Conservation (phyloP, 73 alveolate genomes). For the Loxodes magnus region DNA sequence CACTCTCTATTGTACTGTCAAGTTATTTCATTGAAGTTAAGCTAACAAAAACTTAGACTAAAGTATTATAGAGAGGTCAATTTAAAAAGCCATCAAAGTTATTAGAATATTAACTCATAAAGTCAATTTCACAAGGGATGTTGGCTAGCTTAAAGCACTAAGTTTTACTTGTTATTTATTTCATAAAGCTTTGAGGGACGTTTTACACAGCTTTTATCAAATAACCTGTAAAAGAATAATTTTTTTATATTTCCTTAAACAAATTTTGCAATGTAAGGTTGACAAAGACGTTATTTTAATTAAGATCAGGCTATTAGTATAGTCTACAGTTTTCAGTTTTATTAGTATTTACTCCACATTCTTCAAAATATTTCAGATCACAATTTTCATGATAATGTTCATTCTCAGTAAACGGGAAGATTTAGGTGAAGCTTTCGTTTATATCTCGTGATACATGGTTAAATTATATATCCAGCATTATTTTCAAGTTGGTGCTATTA, state of each 20-base stretch:
- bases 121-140: slow-evolving; percentile 52
- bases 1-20: neutral
- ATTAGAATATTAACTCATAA: slow-evolving; percentile 57
- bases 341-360: slow-evolving; percentile 43
- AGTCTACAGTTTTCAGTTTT: slow-evolving; percentile 81
- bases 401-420: slow-evolving; percentile 65
- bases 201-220: slow-evolving; percentile 77
- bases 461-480: slow-evolving; percentile 90
- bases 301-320: slow-evolving; percentile 79
- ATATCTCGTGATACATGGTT: slow-evolving; percentile 71
- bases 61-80: slow-evolving; percentile 74
- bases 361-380: slow-evolving; percentile 30
- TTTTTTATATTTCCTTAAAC: slow-evolving; percentile 41
- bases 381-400: slow-evolving; percentile 75
- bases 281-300: slow-evolving; percentile 60
- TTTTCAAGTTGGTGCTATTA: slow-evolving; percentile 74
- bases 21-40: slow-evolving; percentile 12
- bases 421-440: slow-evolving; percentile 33
- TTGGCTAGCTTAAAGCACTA: slow-evolving; percentile 73
- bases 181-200: slow-evolving; percentile 84
- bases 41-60: slow-evolving; percentile 50
- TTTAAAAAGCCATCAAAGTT: slow-evolving; percentile 67
- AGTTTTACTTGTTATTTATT: slow-evolving; percentile 47
- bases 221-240: slow-evolving; percentile 77
- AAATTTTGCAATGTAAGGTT: slow-evolving; percentile 44